phyloP scores from a whole-genome alignment of 2,329 filamentous ascomycete species.

The Akanthomyces uredinophilus region DNA sequence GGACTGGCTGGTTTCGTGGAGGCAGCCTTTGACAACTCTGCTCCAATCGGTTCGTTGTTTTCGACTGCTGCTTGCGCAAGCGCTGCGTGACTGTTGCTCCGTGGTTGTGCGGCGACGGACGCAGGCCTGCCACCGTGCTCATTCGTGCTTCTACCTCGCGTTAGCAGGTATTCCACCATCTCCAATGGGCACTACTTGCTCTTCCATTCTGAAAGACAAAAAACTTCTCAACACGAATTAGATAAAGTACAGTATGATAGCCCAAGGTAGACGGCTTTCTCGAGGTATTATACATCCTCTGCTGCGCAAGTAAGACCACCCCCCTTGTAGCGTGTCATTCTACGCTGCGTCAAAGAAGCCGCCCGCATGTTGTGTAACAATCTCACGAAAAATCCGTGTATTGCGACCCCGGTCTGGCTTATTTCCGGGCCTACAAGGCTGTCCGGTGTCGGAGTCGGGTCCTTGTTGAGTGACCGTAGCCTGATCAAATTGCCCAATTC shows the following conservation, averaged over 20 bases:
- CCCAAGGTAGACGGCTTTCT: neutral
- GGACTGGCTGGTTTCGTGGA: neutral
- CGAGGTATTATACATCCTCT: too few relatives aligned
- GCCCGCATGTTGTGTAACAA: neutral
- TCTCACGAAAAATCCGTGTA: neutral
- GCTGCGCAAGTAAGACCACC: too few relatives aligned
- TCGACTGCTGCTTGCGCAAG: neutral
- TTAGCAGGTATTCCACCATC: neutral
- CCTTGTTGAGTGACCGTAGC: neutral
- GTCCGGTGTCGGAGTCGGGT: neutral
- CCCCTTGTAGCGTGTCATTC: too few relatives aligned
- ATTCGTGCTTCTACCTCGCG: neutral
- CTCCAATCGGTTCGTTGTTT: neutral
- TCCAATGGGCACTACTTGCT: neutral
- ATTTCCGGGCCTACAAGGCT: neutral
- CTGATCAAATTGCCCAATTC: neutral
- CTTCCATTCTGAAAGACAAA: neutral
- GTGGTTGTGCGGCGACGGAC: neutral
- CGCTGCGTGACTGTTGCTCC: neutral
- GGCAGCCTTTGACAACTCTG: neutral
- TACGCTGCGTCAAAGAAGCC: too few relatives aligned
- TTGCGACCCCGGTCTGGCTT: neutral
- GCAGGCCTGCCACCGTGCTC: neutral
- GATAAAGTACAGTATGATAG: neutral
- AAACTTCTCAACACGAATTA: too few relatives aligned